Evolutionary conservation across 805 yeast species (phyloP).

Genomic region (Cyberlindnera suaveolens): DNA sequence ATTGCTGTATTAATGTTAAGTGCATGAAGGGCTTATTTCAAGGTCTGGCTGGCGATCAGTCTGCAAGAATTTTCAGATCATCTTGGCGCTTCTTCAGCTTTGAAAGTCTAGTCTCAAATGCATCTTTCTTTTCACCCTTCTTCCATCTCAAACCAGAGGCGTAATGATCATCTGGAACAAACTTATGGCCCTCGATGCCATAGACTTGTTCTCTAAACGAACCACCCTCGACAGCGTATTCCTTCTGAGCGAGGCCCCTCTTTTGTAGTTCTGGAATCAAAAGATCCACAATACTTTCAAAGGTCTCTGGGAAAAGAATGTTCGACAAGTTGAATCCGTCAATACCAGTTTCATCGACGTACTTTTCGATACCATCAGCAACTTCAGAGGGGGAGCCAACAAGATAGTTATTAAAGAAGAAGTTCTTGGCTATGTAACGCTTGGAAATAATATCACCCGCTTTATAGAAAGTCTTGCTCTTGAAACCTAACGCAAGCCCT

Average conservation of each 20-base stretch:
- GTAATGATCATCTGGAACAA: conserved; percentile 20
- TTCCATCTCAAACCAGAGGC: conserved; percentile 19
- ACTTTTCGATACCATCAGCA: conserved; percentile 35
- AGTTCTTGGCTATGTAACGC: conserved; percentile 25
- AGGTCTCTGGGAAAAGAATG: conserved; percentile 34
- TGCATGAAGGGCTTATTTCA: too few relatives aligned
- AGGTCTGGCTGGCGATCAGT: not conserved
- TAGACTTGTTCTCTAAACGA: conserved; percentile 33
- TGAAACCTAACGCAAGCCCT: conserved; percentile 24
- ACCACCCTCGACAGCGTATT: conserved; percentile 25
- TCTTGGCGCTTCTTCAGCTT: conserved; percentile 7
- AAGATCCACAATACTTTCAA: conserved; percentile 33
- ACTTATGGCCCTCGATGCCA: conserved; percentile 18
- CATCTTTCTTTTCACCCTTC: conserved; percentile 24
- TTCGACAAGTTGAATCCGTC: conserved; percentile 40
- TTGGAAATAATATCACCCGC: conserved; percentile 24
- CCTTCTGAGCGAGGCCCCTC: conserved; percentile 31
- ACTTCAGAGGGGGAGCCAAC: conserved; percentile 34
- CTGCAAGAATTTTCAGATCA: conserved; percentile 4
- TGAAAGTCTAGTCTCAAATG: conserved; percentile 22
- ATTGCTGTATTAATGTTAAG: too few relatives aligned
- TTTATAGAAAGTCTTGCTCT: conserved; percentile 21
- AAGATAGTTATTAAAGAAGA: conserved; percentile 18
- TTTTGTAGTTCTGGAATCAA: conserved; percentile 30
- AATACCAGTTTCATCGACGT: conserved; percentile 33